Conservation (phyloP, 2,329 filamentous ascomycete species). For the Leptographium radiaticola region DNA sequence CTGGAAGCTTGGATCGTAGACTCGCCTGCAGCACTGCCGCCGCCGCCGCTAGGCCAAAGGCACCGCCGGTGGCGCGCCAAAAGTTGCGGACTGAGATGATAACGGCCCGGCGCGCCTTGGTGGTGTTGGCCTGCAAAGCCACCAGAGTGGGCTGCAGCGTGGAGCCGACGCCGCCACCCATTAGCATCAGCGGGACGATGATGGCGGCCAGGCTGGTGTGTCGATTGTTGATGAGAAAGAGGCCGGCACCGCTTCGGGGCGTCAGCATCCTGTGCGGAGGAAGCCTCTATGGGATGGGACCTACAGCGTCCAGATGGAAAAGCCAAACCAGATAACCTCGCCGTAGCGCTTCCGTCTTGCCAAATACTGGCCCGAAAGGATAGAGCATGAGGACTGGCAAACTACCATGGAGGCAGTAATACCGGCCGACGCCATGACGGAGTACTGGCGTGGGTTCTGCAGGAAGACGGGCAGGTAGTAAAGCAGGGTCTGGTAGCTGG, state of each 20-base stretch:
- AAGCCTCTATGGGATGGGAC: not conserved
- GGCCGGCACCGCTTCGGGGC: constrained; percentile 15
- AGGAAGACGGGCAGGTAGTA: constrained; percentile 18
- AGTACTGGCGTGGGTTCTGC: constrained; percentile 11
- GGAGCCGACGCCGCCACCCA: constrained; percentile 21
- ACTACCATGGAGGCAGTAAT: constrained; percentile 18
- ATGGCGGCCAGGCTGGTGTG: constrained; percentile 16
- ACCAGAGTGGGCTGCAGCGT: constrained; percentile 25
- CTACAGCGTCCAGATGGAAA: constrained; percentile 18
- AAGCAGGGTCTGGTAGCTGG: constrained; percentile 7
- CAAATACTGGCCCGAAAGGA: constrained; percentile 19
- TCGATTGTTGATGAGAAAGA: constrained; percentile 15
- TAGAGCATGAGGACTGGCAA: constrained; percentile 15
- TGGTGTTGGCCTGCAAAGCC: constrained; percentile 23
- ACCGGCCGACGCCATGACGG: constrained; percentile 16
- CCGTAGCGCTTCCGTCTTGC: constrained; percentile 16
- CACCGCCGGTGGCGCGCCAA: constrained; percentile 22
- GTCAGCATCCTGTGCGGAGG: not conserved
- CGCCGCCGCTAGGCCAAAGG: constrained; percentile 18
- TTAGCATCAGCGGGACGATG: constrained; percentile 18
- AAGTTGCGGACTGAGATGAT: constrained; percentile 26
- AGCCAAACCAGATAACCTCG: constrained; percentile 18
- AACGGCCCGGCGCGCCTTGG: constrained; percentile 23
- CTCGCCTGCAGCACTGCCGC: constrained; percentile 21
- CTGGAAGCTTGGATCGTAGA: constrained; percentile 8